Evolutionary conservation across 495 filamentous ascomycete genomes (phyloP), one percentile per base, ranked within the genome.

Genomic region (Aspergillus leporis): DNA sequence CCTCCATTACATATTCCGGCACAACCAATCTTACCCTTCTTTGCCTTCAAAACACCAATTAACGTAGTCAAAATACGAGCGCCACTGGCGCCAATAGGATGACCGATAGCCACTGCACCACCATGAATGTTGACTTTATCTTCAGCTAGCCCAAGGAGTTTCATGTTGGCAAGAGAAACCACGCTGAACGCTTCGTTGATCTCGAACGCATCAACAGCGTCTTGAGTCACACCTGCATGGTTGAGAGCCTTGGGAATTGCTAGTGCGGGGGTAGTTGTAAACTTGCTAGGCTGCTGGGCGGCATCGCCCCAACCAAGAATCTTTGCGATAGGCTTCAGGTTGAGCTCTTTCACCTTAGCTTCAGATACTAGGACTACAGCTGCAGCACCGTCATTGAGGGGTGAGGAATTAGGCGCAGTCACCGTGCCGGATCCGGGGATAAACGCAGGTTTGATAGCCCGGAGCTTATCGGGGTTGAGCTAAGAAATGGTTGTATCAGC

Each of bases 171-270:
- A 49, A 98, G 78, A 16, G 94, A 93, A 47, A 98, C 94, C 23
- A 98, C 94, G 45, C 89, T 92, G 82, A 98, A 98, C 6, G 94
- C 94, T 78, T 98, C 94, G 76, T 98, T 98, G 81, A 98, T 97
- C 82, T 98, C 94, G 67, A 93, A 98, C 62, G 87, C 93, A 66
- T 97, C 93, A 51, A 98, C 83, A 40, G 87, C 77, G 46, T 87
- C 81, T 63, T 86, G 83, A 34, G 85, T 81, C 51, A 97, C 74
- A 57, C 87, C 86, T 36, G 94, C 94, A 74, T 98, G 93, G 81
- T 90, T 89, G 61, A 98, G 84, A 14, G 94, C 94, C 81, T 97
- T 97, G 59, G 94, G 94, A 55, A 98, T 94, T 30, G 94, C 94
- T 48, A 97, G 81, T n/a, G 94, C 84, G 23, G 94, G 94, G 5